Evolutionary conservation across 2,329 filamentous ascomycete genomes (phyloP).

Genomic region (Sporothrix pallida): DNA sequence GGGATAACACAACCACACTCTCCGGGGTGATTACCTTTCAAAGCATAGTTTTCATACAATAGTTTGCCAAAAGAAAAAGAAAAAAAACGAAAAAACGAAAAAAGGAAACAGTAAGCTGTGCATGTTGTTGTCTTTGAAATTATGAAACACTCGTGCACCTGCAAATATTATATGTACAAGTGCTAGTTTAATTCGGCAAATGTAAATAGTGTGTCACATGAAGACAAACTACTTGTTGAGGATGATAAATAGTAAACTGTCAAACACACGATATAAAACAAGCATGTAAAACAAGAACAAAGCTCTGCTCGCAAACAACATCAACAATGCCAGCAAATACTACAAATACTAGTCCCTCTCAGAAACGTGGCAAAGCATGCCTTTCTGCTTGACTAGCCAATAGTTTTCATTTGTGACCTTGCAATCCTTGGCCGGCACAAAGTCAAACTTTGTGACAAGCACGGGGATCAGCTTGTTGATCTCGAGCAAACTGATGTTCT

Average conservation of each 20-base stretch:
- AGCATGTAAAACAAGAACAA: too few species aligned
- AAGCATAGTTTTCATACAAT: not conserved
- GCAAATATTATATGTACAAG: too few species aligned
- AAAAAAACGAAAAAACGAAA: too few species aligned
- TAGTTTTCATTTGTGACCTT: not conserved
- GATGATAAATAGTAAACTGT: too few species aligned
- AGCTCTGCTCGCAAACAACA: not conserved
- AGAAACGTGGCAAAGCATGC: not conserved
- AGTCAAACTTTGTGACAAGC: not conserved
- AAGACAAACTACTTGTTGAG: too few species aligned
- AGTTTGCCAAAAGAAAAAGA: too few species aligned
- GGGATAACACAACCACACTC: not conserved
- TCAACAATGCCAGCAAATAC: not conserved
- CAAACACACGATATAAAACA: too few species aligned
- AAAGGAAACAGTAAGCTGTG: too few species aligned
- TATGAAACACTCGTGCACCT: too few species aligned
- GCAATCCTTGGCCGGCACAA: not conserved
- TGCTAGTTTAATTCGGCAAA: too few species aligned
- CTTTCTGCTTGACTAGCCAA: not conserved
- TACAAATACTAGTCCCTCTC: not conserved
- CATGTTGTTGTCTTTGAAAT: too few species aligned
- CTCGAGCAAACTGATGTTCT: constrained; percentile 6
- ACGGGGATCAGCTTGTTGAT: constrained; percentile 1
- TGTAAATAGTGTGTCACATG: too few species aligned
- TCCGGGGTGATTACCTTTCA: not conserved